Evolutionary conservation across 2,329 filamentous ascomycete genomes (phyloP), one percentile per base, ranked within the genome.

Genomic region (Cryoendolithus antarcticus): DNA sequence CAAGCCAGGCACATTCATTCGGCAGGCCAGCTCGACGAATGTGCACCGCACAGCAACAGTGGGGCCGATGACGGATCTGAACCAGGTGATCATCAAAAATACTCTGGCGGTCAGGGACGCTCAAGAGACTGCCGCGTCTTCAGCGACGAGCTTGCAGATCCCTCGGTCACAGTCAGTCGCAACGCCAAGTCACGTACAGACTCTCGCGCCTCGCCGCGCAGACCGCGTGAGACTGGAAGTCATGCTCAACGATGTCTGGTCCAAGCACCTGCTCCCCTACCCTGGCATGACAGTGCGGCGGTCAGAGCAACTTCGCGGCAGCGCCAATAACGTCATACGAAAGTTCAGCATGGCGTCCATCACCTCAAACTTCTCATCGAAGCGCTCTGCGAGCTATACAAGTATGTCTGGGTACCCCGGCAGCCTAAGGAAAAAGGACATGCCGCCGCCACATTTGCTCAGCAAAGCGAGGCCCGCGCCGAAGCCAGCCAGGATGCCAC

Each of bases 331-430:
- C 1, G 75, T 94, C 54, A 93, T 94, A 66, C 75, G 86, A 38
- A 93, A 88, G 57, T 71, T 95, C 46, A 93, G 84, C 60, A 80
- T 85, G 53, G 80, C 81, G 36, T 86, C 80, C 57, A 81, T 91
- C 46, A 72, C 82, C 9, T 80, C 74, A 48, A 81, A 81, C 35
- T 88, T 93, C 54, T 81, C 89, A 49, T 74, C 75, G 30, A 82
- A 80, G 49, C 75, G 81, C 42, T 82, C 82, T 1, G 69, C 67
- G 30, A 83, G 79, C 46, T 64, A 66, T 48, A 66, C 62, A 2
- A 66, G 61, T 42, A 51, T 62, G 35, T 60, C 44, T 30, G 44
- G 40, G 32, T 48, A 37, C 21, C 48, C 40, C 30, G 21, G 27
- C 30, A 31, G 29, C 29, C 8, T 32, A n/a, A 49, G 51, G 12